Base-by-base conservation (phyloP, 164 flowering plant genomes). In the Aristolochia contorta region DNA sequence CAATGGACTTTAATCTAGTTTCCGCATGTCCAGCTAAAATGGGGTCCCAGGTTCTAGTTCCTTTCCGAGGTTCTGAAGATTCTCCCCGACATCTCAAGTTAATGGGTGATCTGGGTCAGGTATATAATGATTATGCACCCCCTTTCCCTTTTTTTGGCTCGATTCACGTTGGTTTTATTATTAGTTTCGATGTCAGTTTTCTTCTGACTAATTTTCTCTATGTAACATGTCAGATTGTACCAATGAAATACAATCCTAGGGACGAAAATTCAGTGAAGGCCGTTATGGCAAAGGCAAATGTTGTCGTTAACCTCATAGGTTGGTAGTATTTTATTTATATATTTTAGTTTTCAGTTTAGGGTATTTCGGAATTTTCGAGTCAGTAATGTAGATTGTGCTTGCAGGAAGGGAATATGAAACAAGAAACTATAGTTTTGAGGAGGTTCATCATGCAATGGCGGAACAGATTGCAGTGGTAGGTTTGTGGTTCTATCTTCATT, bases 51-150 rank as follows among this genome's bases (percentile, higher is more conserved):
- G 95, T 93, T 16, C 72, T 93, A 66, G 97, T 90, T 70, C 99
- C 99, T 68, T 90, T 93, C 65, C 79, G 99, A 24, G 97, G 95
- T 62, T 90, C 95, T 20, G 97, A 93, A 78, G 99, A 93, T 75
- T 72, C 71, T 61, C 97, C 64, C 70, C 87, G 99, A 19, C 99
- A 93, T 80, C 96, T 93, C 53, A 93, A 93, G 69, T 72, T 93
- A 79, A 93, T 93, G 99, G 99, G 99, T 69, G 99, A 93, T 73
- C 78, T 93, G 73, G 99, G 99, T 18, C 99, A 93, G 96, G 99
- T 90, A 30, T 12, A 56, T 30, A 37, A 10, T 37, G 10, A 37
- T 8, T 1, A 6, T 5, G 19, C 20, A 20, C 53, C 15, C 22
- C 14, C 1, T 1, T 49, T 49, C 53, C 53, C 4, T 49, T 18